These are phyloP conservation scores for Pythium insidiosum DNA, from an alignment of 352 stramenopile species.

Conservation along the genomic window DNA sequence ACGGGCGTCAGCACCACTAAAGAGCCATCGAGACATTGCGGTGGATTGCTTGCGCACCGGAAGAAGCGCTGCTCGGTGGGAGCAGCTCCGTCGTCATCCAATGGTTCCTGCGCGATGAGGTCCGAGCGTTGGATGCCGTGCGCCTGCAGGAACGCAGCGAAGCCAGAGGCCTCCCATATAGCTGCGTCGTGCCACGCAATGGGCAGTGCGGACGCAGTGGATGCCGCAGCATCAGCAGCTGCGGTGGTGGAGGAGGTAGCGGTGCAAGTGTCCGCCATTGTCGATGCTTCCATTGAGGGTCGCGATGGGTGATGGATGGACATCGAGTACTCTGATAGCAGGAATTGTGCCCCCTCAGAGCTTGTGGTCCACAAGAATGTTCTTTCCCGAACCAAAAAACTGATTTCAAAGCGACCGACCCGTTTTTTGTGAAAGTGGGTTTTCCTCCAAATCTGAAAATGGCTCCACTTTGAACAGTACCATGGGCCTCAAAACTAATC, in stretches of 20 bases:
- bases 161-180: constrained; percentile 38
- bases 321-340: too few species aligned
- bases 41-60: constrained; percentile 18
- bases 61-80: constrained; percentile 46
- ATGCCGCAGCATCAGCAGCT: too few species aligned
- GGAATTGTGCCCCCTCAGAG: too few species aligned
- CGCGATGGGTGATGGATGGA: too few species aligned
- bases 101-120: constrained; percentile 16
- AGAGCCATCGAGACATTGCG: not conserved
- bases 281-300: too few species aligned
- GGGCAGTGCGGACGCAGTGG: too few species aligned
- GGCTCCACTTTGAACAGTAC: not conserved
- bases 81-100: constrained; percentile 4
- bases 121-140: constrained; percentile 42
- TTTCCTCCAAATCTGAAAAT: not conserved
- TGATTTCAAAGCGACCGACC: not conserved
- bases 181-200: constrained; percentile 26
- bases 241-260: too few species aligned
- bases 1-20: not conserved
- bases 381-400: not conserved
- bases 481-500: too few species aligned
- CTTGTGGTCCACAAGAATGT: too few species aligned
- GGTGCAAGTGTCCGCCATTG: too few species aligned
- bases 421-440: too few species aligned
- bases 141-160: constrained; percentile 42